phyloP scores from a whole-genome alignment of 2,329 filamentous ascomycete species.

The Penicillium sumatraense region DNA sequence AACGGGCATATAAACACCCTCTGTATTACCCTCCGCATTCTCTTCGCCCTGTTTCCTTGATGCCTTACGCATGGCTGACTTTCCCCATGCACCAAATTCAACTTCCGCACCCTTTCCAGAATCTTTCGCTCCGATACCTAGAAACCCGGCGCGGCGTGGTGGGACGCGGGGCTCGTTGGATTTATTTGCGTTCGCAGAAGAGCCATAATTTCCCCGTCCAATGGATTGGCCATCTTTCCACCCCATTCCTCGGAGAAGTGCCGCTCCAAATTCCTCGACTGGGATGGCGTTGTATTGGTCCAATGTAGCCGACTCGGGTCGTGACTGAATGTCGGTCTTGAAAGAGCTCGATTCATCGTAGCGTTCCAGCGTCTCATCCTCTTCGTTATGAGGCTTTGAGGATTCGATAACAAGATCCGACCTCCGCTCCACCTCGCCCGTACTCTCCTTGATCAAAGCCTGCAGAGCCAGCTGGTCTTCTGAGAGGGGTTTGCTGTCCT shows the following conservation, averaged over 20 bases:
- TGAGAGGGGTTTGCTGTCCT: constrained; percentile 47
- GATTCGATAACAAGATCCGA: constrained; percentile 60
- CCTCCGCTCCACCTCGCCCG: constrained; percentile 44
- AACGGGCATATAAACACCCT: constrained; percentile 65
- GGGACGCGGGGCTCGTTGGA: constrained; percentile 65
- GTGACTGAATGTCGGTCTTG: constrained; percentile 68
- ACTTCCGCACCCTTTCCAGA: constrained; percentile 63
- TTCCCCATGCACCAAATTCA: constrained; percentile 81
- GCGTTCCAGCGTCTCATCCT: constrained; percentile 24
- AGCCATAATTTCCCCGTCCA: constrained; percentile 58
- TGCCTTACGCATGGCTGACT: constrained; percentile 58
- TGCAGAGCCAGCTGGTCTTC: constrained; percentile 69
- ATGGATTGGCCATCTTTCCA: constrained; percentile 76
- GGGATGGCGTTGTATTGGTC: constrained; percentile 88
- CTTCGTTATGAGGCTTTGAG: constrained; percentile 24
- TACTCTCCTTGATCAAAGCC: constrained; percentile 64
- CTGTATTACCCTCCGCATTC: constrained; percentile 41
- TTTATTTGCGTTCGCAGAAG: constrained; percentile 47
- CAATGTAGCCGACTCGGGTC: constrained; percentile 75
- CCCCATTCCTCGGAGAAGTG: constrained; percentile 89
- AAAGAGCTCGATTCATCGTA: constrained; percentile 64
- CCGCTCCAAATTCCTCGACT: constrained; percentile 92
- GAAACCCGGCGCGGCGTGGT: constrained; percentile 74
- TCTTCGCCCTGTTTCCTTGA: constrained; percentile 62
- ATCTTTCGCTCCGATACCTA: constrained; percentile 89